Base-by-base conservation (phyloP, 2,329 filamentous ascomycete species). In the Penicillium sp. region DNA sequence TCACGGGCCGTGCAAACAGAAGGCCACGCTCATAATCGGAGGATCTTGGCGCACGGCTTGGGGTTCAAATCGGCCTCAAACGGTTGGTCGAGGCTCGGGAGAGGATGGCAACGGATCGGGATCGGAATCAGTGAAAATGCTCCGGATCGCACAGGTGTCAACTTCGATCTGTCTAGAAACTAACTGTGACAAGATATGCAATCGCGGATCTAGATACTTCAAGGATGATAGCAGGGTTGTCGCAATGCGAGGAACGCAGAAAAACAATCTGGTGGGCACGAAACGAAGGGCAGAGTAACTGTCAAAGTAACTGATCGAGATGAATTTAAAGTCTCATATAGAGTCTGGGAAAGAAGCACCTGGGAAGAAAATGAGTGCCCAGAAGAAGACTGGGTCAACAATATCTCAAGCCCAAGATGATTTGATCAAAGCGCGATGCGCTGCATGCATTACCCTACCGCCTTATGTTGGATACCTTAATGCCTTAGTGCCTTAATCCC, bases 11-110 rank as follows among this genome's bases (percentile, higher is more conserved):
- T 60, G 41, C 40, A 56, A 52, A 50, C 44, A 48, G 55, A 61
- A 45, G 36, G 56, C 55, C 61, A 50, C 55, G 61, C 50, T 59
- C 63, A 66, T 66, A 66, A 63, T 66, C 62, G 58, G 43, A 41
- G 35, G 53, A 62, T 31, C 52, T 48, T 40, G 48, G 58, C 46
- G 55, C 53, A 53, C 40, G 8, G 54, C 45, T 50, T 25, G 25
- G 28, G 25, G 40, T 49, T 38, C n/a, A 19, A 49, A 52, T 57
- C 37, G 19, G 37, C 17, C 14, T 28, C 44, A 10, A 35, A 37
- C 16, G 28, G 40, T 51, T 36, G 28, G 36, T 33, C 36, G 52
- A 47, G 40, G 45, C 26, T 51, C 36, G 17, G 38, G 46, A 28
- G 42, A 26, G 38, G 33, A 45, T 40, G 26, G 35, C 14, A 25